Evolutionary conservation across 2,329 filamentous ascomycete species (phyloP).

Genomic region (Fonsecaea erecta): DNA sequence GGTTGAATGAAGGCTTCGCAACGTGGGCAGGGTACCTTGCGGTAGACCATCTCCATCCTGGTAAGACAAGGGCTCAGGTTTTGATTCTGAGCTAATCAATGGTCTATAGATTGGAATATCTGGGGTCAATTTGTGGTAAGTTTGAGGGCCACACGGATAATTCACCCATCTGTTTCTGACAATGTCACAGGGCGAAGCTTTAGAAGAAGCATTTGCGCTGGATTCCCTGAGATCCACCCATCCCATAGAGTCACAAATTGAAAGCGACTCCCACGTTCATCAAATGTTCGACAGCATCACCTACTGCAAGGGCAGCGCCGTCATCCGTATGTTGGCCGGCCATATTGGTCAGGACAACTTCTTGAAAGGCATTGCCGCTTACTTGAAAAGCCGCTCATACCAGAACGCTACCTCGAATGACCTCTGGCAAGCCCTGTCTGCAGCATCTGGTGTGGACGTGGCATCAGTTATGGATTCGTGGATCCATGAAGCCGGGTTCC

Average conservation of each 20-base stretch:
- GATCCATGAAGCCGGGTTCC: conserved; percentile 95
- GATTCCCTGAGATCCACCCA: conserved; percentile 91
- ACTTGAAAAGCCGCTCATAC: conserved; percentile 86
- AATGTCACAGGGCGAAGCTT: conserved; percentile 72
- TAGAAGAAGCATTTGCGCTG: conserved; percentile 87
- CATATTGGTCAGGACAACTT: conserved; percentile 88
- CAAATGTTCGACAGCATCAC: conserved; percentile 98
- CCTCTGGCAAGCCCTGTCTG: conserved; percentile 84
- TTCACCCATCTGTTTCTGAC: conserved; percentile 44
- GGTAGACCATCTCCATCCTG: conserved; percentile 83
- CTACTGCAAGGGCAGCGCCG: conserved; percentile 94
- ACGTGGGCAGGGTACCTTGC: conserved; percentile 98
- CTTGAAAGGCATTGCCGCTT: conserved; percentile 87
- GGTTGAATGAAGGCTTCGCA: conserved; percentile 95
- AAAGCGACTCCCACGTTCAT: conserved; percentile 91
- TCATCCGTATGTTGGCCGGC: conserved; percentile 92
- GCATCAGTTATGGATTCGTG: conserved; percentile 87
- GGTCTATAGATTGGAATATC: conserved; percentile 80
- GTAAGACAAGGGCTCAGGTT: conserved; percentile 43
- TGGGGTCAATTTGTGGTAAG: conserved; percentile 93
- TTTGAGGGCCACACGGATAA: conserved; percentile 59
- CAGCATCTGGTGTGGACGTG: conserved; percentile 86
- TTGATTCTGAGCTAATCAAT: conserved; percentile 85
- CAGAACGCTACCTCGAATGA: conserved; percentile 87
- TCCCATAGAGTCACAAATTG: conserved; percentile 92